Percentiles rank a stretch among this genome's conserved stretches.
phyloP scores from a whole-genome alignment of 208 protist genomes.

The Trypanosoma lewisi region DNA sequence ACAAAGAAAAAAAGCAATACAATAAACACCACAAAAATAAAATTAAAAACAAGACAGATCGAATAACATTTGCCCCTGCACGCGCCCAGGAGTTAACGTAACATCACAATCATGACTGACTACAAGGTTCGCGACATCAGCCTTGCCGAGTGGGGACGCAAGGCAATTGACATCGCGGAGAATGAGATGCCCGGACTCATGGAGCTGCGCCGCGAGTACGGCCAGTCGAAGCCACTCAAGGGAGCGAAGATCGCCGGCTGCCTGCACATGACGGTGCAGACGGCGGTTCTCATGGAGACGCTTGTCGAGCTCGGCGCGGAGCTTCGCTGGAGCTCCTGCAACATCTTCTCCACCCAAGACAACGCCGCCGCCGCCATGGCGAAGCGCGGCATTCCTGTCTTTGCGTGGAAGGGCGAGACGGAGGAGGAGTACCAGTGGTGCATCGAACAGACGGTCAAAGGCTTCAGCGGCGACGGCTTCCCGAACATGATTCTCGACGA shows the following conservation, averaged over 20 bases:
- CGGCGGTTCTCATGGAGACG: constrained; percentile 99
- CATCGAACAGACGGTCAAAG: constrained; percentile 94
- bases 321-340: constrained; percentile 97
- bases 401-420: constrained; percentile 99
- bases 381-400: constrained; percentile 95
- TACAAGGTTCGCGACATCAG: constrained; percentile 97
- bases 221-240: constrained; percentile 91
- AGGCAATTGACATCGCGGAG: constrained; percentile 98
- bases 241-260: constrained; percentile 98
- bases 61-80: background rate
- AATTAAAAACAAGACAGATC: background rate
- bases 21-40: background rate
- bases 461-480: constrained; percentile 80
- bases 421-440: constrained; percentile 99
- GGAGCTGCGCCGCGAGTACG: constrained; percentile 92
- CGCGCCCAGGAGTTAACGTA: background rate
- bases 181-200: constrained; percentile 99
- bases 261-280: constrained; percentile 99
- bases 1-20: background rate
- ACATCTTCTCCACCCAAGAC: constrained; percentile 99
- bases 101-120: constrained; percentile 61
- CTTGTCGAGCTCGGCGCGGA: constrained; percentile 97
- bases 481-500: constrained; percentile 99
- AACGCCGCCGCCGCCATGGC: constrained; percentile 85
- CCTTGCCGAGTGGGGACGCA: constrained; percentile 96